phyloP scores from a whole-genome alignment of 257 asterid species.

The Fraxinus pennsylvanica region DNA sequence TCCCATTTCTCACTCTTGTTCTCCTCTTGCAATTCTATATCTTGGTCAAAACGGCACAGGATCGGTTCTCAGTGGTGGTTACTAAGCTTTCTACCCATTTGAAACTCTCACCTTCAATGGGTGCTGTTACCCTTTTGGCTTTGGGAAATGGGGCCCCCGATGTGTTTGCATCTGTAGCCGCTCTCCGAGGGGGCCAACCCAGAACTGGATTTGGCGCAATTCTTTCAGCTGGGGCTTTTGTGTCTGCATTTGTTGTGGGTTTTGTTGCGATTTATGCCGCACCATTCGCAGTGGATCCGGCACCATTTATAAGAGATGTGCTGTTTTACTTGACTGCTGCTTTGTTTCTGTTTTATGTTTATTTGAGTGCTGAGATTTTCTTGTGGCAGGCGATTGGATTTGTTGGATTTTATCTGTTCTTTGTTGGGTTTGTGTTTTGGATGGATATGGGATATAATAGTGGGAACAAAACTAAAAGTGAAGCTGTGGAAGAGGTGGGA shows the following conservation, averaged over 20 bases:
- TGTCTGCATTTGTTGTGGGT: conserved; percentile 92
- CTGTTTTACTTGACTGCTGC: conserved; percentile 84
- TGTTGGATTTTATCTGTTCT: conserved; percentile 82
- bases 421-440: conserved; percentile 86
- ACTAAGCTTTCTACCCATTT: conserved; percentile 71
- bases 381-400: conserved; percentile 99
- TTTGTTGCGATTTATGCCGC: conserved; percentile 86
- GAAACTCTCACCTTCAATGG: conserved; percentile 87
- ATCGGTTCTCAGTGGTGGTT: conserved; percentile 82
- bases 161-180: conserved; percentile 95
- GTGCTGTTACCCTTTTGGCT: conserved; percentile 94
- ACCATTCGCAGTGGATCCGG: conserved; percentile 85
- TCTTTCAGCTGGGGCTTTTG: conserved; percentile 96
- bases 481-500: conserved; percentile 34
- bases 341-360: conserved; percentile 76
- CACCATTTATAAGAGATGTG: conserved; percentile 86
- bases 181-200: conserved; percentile 82
- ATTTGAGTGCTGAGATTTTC: conserved; percentile 95
- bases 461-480: conserved; percentile 37
- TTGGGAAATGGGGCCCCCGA: conserved; percentile 98
- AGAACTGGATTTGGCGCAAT: conserved; percentile 95
- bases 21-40: conserved; percentile 78
- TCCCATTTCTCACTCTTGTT: conserved; percentile 58
- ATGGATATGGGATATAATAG: conserved; percentile 73
- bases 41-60: conserved; percentile 86